These are phyloP conservation scores for Nicotiana benthamiana DNA, from an alignment of 257 asterid genomes.

Conservation along the genomic window DNA sequence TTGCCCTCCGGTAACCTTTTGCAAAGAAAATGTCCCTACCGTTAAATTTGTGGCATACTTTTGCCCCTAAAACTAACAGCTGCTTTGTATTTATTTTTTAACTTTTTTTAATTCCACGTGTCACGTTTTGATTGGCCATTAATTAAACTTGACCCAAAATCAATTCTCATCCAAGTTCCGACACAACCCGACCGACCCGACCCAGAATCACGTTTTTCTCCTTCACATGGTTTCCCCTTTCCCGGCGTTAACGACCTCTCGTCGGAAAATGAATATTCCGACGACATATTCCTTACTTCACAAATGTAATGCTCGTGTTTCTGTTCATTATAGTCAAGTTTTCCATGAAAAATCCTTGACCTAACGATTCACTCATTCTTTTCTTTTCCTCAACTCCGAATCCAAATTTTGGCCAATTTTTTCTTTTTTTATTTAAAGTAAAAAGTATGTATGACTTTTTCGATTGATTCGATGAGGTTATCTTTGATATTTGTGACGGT, in stretches of 20 bases:
- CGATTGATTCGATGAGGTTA: neutral
- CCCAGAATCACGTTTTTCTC: no score
- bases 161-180: no score
- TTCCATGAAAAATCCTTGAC: slow-evolving; percentile 48
- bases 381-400: neutral
- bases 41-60: no score
- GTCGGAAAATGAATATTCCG: slow-evolving; percentile 57
- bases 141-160: no score
- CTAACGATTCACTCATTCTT: neutral
- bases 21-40: no score
- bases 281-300: slow-evolving; percentile 15
- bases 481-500: slow-evolving; percentile 9
- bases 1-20: no score
- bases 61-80: no score
- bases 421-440: neutral
- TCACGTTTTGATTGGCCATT: no score
- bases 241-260: neutral
- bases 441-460: neutral
- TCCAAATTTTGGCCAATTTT: neutral
- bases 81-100: no score
- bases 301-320: slow-evolving; percentile 28
- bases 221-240: neutral
- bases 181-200: no score
- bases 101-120: no score
- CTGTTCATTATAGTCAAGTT: slow-evolving; percentile 58